Evolutionary conservation across 306 rosid species (phyloP).

Genomic region (Pterocarpus macrocarpus): DNA sequence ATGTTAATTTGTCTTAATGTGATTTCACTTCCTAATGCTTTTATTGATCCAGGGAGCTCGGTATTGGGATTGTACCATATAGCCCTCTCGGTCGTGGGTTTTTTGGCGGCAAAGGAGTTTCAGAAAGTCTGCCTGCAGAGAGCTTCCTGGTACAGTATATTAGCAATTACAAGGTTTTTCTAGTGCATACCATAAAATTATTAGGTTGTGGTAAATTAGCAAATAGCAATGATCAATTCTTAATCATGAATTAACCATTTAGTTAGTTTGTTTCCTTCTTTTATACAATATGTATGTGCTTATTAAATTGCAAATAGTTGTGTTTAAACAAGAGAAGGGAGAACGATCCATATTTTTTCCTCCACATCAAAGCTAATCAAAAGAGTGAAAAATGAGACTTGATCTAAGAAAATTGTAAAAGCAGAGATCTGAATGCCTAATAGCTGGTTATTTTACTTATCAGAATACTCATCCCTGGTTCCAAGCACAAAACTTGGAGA

Average conservation of each 20-base stretch:
- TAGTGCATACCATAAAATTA: not conserved
- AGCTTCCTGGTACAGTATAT: constrained; percentile 50
- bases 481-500: constrained; percentile 43
- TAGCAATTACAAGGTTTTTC: not conserved
- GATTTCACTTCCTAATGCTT: not conserved
- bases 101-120: constrained; percentile 67
- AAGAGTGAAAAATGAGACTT: not conserved
- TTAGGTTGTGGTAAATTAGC: not conserved
- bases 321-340: constrained; percentile 4
- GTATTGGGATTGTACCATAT: constrained; percentile 76
- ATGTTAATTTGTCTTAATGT: not conserved
- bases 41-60: constrained; percentile 62
- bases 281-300: not conserved
- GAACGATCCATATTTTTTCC: not conserved
- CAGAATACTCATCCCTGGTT: constrained; percentile 54
- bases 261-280: not conserved
- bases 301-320: constrained; percentile 6
- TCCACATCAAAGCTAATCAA: not conserved
- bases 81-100: constrained; percentile 77
- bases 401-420: not conserved
- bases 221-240: not conserved
- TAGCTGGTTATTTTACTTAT: not conserved
- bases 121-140: constrained; percentile 53
- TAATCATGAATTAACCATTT: too few relatives aligned
- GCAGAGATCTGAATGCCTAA: not conserved